A percentile compares a stretch with the other conserved stretches of the same genome.
phyloP scores from a whole-genome alignment of 2,329 filamentous ascomycete species.

The Alternaria brassicicola region DNA sequence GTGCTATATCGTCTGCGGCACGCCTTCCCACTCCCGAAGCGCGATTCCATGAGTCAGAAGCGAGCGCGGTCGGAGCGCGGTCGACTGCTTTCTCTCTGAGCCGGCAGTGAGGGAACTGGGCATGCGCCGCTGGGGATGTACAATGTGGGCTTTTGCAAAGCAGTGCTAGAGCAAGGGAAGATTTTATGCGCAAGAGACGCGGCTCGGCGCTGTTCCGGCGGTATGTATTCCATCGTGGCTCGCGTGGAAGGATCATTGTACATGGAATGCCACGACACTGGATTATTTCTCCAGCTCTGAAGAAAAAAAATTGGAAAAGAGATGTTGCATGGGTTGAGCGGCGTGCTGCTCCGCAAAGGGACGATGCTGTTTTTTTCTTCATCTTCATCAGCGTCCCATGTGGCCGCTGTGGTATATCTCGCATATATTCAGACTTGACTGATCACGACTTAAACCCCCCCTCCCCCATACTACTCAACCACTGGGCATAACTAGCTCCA shows the following conservation, averaged over 20 bases:
- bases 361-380: neutral
- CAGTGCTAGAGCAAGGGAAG: neutral
- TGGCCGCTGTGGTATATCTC: neutral
- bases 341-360: neutral
- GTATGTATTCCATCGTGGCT: neutral
- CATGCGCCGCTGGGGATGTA: neutral
- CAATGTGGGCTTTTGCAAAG: neutral
- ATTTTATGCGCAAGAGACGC: conserved; percentile 1
- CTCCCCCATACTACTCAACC: neutral
- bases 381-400: neutral
- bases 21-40: neutral
- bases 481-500: neutral
- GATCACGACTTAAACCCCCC: too few relatives aligned
- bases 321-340: neutral
- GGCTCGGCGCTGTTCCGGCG: conserved; percentile 1
- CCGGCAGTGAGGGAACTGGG: neutral
- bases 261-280: neutral
- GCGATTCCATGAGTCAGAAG: neutral
- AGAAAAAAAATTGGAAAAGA: neutral
- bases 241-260: neutral
- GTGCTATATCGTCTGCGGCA: neutral
- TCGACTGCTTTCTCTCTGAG: neutral
- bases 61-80: neutral
- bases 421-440: neutral
- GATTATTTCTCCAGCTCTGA: neutral